Evolutionary conservation across 495 filamentous ascomycete genomes (phyloP).

Genomic region (Talaromyces stipitatus): DNA sequence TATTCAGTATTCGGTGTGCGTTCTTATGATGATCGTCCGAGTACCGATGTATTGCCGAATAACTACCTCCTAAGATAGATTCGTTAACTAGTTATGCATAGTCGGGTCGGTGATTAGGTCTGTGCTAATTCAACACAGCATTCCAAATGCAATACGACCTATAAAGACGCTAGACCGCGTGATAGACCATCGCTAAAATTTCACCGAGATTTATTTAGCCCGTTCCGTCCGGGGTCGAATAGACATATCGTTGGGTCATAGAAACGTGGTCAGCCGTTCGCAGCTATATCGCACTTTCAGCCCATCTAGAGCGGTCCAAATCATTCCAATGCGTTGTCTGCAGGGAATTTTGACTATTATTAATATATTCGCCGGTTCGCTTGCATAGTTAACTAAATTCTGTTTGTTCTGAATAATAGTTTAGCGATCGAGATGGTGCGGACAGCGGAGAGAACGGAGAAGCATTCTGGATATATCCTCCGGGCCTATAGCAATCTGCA

Average conservation of each 20-base stretch:
- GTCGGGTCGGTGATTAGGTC: not conserved
- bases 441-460: no score
- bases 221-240: not conserved
- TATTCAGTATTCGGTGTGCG: no score
- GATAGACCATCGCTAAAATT: not conserved
- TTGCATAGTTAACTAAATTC: not conserved
- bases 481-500: not conserved
- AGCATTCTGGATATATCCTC: not conserved
- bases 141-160: not conserved
- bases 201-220: no score
- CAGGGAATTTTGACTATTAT: not conserved
- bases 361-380: not conserved
- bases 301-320: not conserved
- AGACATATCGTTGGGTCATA: not conserved
- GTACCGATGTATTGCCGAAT: not conserved
- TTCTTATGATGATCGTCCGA: no score
- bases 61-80: no score
- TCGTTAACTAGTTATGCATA: no score
- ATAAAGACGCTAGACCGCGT: not conserved
- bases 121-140: not conserved
- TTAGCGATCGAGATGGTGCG: not conserved
- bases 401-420: not conserved
- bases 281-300: not conserved
- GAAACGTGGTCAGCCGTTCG: not conserved
- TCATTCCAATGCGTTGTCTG: no score